Evolutionary conservation across 2,329 filamentous ascomycete genomes (phyloP), one percentile per base, ranked within the genome.

Genomic region (Sarocladium brachiariae): DNA sequence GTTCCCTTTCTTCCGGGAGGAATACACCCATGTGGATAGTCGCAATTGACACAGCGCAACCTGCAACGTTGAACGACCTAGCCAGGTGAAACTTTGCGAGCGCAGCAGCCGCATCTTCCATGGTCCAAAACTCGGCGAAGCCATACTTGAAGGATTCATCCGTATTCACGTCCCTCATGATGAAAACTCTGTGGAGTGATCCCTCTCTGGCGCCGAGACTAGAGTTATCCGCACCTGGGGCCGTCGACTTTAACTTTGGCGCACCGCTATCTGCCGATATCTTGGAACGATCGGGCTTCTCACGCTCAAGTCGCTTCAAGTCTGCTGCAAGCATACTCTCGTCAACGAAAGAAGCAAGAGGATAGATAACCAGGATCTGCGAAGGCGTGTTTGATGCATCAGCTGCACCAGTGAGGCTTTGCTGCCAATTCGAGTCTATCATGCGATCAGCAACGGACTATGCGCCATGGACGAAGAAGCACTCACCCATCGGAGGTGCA

Each of bases 11-110:
- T 38, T 87, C 84, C 0, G 86, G 87, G 11, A 91, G 80, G 60
- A 95, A 93, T 2, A 93, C 87, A 4, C 88, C 88, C n/a, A 87
- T 81, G 56, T 93, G 88, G 34, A 91, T 90, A 57, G 86, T 89
- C 38, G 80, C 85, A 21, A 89, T 75, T 10, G 79, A 75, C 14
- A 89, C 85, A 0, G 83, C 79, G 56, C 82, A 84, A 2, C 84
- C 88, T 1, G 83, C 84, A 54, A 93, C 88, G 2, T 84, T 89
- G 59, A 92, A 92, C 47, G 83, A 85, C 10, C 87, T 80, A 24
- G 84, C 81, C 30, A 83, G 84, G 34, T 81, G 80, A 58, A 86
- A 85, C 57, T 89, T 88, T 19, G 77, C 74, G 61, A 91, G 70
- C 3, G 89, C 89, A 19, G 83, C 84, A 63, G 83, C 77, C 2